phyloP scores from a whole-genome alignment of 129 eudicot genomes.

The Lactuca saligna region DNA sequence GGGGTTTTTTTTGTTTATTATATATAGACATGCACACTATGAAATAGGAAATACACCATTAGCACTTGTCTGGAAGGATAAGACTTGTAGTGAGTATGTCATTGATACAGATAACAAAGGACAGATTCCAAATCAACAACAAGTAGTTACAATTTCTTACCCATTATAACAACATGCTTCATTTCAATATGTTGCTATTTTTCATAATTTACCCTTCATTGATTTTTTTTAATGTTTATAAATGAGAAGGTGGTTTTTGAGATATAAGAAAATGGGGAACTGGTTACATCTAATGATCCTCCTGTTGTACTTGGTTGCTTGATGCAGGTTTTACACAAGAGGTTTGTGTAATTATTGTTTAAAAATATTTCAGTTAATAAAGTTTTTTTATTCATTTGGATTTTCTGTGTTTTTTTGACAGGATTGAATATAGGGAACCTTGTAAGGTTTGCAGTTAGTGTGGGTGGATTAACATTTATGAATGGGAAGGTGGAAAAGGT shows the following conservation, averaged over 20 bases:
- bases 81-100: conserved; percentile 82
- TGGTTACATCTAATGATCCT: conserved; percentile 91
- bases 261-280: conserved; percentile 75
- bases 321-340: conserved; percentile 63
- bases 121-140: conserved; percentile 73
- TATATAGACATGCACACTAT: too few relatives aligned
- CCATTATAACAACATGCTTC: too few relatives aligned
- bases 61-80: too few relatives aligned
- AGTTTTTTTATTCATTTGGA: not conserved
- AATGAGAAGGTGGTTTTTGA: conserved; percentile 71
- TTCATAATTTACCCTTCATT: too few relatives aligned
- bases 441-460: conserved; percentile 60
- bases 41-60: too few relatives aligned
- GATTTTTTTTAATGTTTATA: conserved; percentile 9
- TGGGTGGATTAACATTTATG: conserved; percentile 73
- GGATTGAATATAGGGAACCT: conserved; percentile 69
- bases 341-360: conserved; percentile 42
- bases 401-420: conserved; percentile 41
- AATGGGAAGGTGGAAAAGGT: conserved; percentile 85
- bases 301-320: conserved; percentile 79
- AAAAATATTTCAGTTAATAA: not conserved
- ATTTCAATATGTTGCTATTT: too few relatives aligned
- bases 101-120: conserved; percentile 90
- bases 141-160: too few relatives aligned
- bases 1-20: too few relatives aligned